Conservation (phyloP, 345 rosid genomes). For the Salix brachista region DNA sequence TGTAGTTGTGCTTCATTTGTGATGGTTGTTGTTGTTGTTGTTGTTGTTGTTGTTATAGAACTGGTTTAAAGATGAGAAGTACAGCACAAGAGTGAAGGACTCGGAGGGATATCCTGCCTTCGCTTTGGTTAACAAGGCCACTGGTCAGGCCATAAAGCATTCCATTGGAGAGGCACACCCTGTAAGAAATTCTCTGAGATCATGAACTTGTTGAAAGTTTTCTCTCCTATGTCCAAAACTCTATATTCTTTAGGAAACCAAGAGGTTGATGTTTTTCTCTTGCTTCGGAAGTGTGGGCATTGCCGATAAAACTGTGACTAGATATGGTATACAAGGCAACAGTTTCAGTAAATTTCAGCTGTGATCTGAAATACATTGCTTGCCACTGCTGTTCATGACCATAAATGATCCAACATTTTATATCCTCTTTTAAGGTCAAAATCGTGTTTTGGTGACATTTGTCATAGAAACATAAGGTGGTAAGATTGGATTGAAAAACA, state of each 20-base stretch:
- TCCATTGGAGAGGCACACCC: constrained; percentile 71
- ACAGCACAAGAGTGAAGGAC: constrained; percentile 76
- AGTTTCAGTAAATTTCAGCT: not conserved
- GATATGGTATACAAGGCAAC: not conserved
- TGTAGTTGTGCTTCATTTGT: not conserved
- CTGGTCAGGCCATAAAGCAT: constrained; percentile 84
- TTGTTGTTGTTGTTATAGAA: constrained; percentile 37
- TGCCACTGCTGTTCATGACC: not conserved
- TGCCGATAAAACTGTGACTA: not conserved
- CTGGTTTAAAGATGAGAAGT: constrained; percentile 90
- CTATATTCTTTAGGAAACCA: not conserved
- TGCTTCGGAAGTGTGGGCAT: not conserved
- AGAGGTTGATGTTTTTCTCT: not conserved
- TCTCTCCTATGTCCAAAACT: too few relatives aligned
- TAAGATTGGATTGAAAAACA: not conserved
- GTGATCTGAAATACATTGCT: not conserved
- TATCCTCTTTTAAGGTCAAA: not conserved
- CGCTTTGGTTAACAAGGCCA: constrained; percentile 78
- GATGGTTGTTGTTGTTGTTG: too few relatives aligned
- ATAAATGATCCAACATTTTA: not conserved
- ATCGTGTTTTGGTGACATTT: not conserved
- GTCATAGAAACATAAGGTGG: not conserved
- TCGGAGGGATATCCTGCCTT: constrained; percentile 76
- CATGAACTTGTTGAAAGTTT: too few relatives aligned
- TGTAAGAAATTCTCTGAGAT: constrained; percentile 40